Evolutionary conservation across 306 rosid genomes (phyloP), one percentile per base, ranked within the genome.

Genomic region (Vicia villosa): DNA sequence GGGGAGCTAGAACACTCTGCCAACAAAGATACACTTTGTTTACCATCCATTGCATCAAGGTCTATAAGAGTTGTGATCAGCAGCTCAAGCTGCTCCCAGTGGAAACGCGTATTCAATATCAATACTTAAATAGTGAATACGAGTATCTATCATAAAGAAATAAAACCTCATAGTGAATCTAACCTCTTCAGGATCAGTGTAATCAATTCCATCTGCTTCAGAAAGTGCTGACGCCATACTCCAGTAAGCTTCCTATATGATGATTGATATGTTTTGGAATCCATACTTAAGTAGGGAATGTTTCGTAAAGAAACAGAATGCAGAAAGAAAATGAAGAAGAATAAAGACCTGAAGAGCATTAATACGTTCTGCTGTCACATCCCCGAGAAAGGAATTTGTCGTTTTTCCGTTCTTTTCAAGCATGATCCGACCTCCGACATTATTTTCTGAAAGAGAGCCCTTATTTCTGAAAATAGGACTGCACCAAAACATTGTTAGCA

Each of bases 111-210:
- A 43, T 60, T 62, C 57, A 79, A 63, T 19, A 40, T 36, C 13
- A 72, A 26, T 57, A 54, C 37, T 22, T 40, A 63, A 60, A 73
- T 70, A 65, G 45, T 42, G 45, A 65, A 58, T n/a, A 13, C 21
- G 72, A 56, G 28, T 56, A 37, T 59, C 66, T 21, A 24, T 54
- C 66, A 10, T 72, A 70, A 30, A 68, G 59, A 58, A 49, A 76
- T 13, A 57, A 41, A 70, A 68, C 17, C n/a, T 12, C 41, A 65
- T 20, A 49, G 57, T 14, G 67, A 83, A 28, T 62, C 75, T 55
- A 80, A 93, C 98, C 98, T 94, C 98, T 78, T 94, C 96, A 22
- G 98, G 97, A 83, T 94, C 88, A 45, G 97, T 88, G 78, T 90
- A 93, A 79, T 93, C 97, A 55, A 93, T 81, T 79, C 98, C 98